Evolutionary conservation across 2,329 filamentous ascomycete genomes (phyloP).

Genomic region (Diaporthe citri): DNA sequence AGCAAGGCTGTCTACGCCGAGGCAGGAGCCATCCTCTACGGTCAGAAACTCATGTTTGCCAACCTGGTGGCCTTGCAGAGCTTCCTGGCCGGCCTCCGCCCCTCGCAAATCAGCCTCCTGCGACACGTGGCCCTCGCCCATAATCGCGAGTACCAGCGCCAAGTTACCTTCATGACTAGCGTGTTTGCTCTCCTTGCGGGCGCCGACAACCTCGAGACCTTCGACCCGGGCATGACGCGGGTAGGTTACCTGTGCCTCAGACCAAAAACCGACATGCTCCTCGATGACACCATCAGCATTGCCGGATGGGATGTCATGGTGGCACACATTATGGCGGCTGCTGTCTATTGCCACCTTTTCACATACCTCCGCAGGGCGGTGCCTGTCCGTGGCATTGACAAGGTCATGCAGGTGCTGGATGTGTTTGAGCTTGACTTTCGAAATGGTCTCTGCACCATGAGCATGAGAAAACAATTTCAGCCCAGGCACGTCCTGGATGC

Average conservation of each 20-base stretch:
- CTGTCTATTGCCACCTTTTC: not conserved
- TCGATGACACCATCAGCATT: not conserved
- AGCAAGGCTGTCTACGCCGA: constrained; percentile 4
- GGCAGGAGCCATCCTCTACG: not conserved
- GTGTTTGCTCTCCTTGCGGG: not conserved
- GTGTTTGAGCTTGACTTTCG: not conserved
- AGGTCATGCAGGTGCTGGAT: not conserved
- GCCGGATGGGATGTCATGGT: not conserved
- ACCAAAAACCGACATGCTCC: fast-evolving
- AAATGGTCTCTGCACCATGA: too few species aligned
- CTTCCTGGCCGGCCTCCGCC: not conserved
- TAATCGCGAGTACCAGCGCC: fast-evolving
- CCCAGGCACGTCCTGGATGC: not conserved
- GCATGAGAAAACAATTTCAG: too few species aligned
- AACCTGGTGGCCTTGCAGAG: not conserved
- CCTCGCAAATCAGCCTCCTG: not conserved
- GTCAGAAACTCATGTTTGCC: not conserved
- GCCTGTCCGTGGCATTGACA: not conserved
- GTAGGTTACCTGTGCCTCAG: fast-evolving
- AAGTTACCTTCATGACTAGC: not conserved
- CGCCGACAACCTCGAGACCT: not conserved
- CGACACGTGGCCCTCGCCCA: not conserved
- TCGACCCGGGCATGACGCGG: not conserved
- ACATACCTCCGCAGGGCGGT: not conserved
- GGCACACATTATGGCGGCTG: not conserved